These are phyloP conservation scores for Hypoxylon sp. DNA, from an alignment of 2,329 filamentous ascomycete genomes.

Conservation along the genomic window DNA sequence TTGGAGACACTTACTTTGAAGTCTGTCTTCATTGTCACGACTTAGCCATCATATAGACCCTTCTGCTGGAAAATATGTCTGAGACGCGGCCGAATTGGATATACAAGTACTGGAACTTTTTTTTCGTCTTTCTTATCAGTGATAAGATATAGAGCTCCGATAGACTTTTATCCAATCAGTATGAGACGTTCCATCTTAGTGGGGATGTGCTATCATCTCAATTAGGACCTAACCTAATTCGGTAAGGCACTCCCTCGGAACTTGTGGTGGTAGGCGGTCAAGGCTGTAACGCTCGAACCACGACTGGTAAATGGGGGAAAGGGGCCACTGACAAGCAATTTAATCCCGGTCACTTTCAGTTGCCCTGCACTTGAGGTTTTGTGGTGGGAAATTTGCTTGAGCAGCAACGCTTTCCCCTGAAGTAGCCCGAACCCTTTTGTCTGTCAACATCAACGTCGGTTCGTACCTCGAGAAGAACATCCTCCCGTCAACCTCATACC, in stretches of 20 bases:
- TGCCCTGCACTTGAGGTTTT: slow-evolving; percentile 47
- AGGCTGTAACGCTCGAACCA: slow-evolving; percentile 45
- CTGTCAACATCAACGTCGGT: slow-evolving; percentile 50
- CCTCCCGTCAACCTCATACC: slow-evolving; percentile 28
- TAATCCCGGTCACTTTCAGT: slow-evolving; percentile 46
- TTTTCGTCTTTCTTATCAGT: slow-evolving; percentile 50
- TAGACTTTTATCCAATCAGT: slow-evolving; percentile 28
- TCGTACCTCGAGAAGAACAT: slow-evolving; percentile 25
- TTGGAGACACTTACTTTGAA: slow-evolving; percentile 79
- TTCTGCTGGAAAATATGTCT: slow-evolving; percentile 17
- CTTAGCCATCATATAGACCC: slow-evolving; percentile 43
- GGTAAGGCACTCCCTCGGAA: slow-evolving; percentile 14
- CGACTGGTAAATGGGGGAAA: slow-evolving; percentile 38
- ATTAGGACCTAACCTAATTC: slow-evolving; percentile 22
- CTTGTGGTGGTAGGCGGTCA: slow-evolving; percentile 43
- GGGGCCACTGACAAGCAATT: slow-evolving; percentile 44
- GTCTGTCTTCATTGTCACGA: slow-evolving; percentile 92
- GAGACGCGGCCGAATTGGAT: slow-evolving; percentile 23
- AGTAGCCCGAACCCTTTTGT: slow-evolving; percentile 50
- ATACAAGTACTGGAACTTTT: slow-evolving; percentile 46
- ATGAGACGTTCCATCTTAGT: neutral
- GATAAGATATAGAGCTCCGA: slow-evolving; percentile 48
- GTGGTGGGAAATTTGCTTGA: slow-evolving; percentile 57
- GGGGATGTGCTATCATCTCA: slow-evolving; percentile 15
- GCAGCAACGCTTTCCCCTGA: slow-evolving; percentile 56